Conservation (phyloP, 2,329 filamentous ascomycete genomes). For the Stagonosporopsis tanaceti region DNA sequence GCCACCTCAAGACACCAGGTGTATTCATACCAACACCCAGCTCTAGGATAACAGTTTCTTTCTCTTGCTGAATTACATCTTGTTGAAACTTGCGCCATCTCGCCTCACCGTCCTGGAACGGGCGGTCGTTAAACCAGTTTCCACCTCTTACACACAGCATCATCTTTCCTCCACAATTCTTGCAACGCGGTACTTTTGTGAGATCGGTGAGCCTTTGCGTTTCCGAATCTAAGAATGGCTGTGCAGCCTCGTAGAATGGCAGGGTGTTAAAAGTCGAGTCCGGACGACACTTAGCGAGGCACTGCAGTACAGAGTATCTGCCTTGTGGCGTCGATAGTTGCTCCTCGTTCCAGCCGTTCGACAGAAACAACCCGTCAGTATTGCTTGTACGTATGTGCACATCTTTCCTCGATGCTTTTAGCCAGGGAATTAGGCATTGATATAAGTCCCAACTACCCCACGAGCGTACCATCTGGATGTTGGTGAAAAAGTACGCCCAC, state of each 20-base stretch:
- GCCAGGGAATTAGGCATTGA: conserved; percentile 20
- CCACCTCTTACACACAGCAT: conserved; percentile 41
- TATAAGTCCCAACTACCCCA: conserved; percentile 40
- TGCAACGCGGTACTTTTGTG: conserved; percentile 32
- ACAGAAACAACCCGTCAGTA: conserved; percentile 44
- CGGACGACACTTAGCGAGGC: conserved; percentile 37
- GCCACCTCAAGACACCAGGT: conserved; percentile 32
- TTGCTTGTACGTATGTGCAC: conserved; percentile 46
- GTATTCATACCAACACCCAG: conserved; percentile 36
- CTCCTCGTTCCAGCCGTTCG: conserved; percentile 34
- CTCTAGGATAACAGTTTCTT: conserved; percentile 33
- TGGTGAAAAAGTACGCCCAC: conserved; percentile 48
- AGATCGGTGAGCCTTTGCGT: conserved; percentile 33
- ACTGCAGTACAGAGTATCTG: conserved; percentile 42
- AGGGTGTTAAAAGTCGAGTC: conserved; percentile 36
- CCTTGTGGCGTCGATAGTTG: conserved; percentile 45
- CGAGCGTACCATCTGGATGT: conserved; percentile 35
- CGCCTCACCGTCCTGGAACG: conserved; percentile 30
- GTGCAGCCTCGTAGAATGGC: conserved; percentile 32
- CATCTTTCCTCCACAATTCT: conserved; percentile 35
- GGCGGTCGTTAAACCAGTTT: conserved; percentile 38
- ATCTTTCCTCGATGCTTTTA: conserved; percentile 23
- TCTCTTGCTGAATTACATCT: conserved; percentile 6
- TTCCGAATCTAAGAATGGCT: conserved; percentile 27
- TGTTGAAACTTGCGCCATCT: conserved; percentile 31